These are phyloP conservation scores for Rhodocollybia butyracea DNA, from an alignment of 768 basidiomycete species.

Conservation along the genomic window DNA sequence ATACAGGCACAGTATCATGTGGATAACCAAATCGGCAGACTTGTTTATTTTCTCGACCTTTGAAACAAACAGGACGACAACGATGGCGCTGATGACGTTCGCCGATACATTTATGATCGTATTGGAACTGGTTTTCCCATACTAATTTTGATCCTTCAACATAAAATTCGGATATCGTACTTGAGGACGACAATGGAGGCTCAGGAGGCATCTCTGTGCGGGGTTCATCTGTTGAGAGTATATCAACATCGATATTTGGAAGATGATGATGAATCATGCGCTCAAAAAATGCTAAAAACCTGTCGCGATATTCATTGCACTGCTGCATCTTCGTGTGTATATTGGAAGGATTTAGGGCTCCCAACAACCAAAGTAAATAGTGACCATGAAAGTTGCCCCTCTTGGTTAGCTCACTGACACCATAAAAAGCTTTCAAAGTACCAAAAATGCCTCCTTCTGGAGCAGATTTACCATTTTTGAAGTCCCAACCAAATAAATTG, in stretches of 20 bases:
- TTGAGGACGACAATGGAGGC: slow-evolving; percentile 1
- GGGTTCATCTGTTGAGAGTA: slow-evolving; percentile 20
- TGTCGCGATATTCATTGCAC: slow-evolving; percentile 14
- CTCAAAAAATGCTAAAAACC: slow-evolving; percentile 30
- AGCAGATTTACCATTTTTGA: slow-evolving; percentile 3
- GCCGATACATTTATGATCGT: slow-evolving; percentile 17
- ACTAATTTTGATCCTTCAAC: neutral
- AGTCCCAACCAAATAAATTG: slow-evolving; percentile 26
- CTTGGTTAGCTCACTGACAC: slow-evolving; percentile 16
- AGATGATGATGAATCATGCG: slow-evolving; percentile 28
- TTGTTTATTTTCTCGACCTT: neutral
- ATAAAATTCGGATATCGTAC: neutral
- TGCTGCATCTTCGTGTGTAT: slow-evolving; percentile 19
- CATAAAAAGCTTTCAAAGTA: neutral
- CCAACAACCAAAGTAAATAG: slow-evolving; percentile 14
- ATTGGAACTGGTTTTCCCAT: slow-evolving; percentile 24
- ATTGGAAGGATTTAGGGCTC: slow-evolving; percentile 27
- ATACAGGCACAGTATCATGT: slow-evolving; percentile 26
- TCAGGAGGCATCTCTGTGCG: slow-evolving; percentile 18
- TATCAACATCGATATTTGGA: slow-evolving; percentile 18
- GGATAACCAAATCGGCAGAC: slow-evolving; percentile 31
- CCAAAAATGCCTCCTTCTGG: slow-evolving; percentile 7
- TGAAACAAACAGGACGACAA: neutral
- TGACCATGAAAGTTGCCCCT: slow-evolving; percentile 22
- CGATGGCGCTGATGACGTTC: neutral